Evolutionary conservation across 2,329 filamentous ascomycete genomes (phyloP).

Genomic region (Pseudogymnoascus sp.): DNA sequence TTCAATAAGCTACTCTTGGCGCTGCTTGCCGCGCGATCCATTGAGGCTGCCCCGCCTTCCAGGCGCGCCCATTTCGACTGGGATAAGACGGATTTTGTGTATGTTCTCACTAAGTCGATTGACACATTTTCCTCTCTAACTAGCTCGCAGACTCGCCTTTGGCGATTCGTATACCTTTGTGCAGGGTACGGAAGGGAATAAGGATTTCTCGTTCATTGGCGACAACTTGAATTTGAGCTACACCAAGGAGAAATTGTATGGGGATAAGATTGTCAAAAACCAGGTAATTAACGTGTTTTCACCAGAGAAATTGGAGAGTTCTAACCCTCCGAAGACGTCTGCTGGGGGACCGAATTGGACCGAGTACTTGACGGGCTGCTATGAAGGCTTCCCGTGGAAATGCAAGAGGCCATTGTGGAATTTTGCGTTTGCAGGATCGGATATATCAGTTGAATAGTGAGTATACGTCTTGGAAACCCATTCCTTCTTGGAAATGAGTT

Average conservation of each 20-base stretch:
- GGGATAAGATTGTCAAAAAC: constrained; percentile 45
- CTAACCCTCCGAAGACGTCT: constrained; percentile 36
- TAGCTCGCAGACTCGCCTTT: constrained; percentile 35
- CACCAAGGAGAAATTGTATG: constrained; percentile 36
- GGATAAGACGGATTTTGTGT: constrained; percentile 16
- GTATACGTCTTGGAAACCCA: constrained; percentile 5
- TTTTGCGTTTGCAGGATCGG: constrained; percentile 48
- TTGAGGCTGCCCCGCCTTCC: not conserved
- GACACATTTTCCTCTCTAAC: not conserved
- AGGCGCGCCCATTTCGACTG: constrained; percentile 13
- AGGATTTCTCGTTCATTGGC: constrained; percentile 49
- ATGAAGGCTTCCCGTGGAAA: constrained; percentile 36
- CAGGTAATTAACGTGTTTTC: constrained; percentile 22
- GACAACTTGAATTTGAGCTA: constrained; percentile 42
- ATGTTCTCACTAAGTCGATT: not conserved
- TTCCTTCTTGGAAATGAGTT: not conserved
- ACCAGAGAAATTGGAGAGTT: not conserved
- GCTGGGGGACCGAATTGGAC: constrained; percentile 50
- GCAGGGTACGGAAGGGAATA: constrained; percentile 43
- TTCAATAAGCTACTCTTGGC: not conserved
- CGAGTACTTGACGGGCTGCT: constrained; percentile 45
- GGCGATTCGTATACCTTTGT: constrained; percentile 47
- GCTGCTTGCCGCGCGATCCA: not conserved
- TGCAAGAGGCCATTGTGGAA: constrained; percentile 47
- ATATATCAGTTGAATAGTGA: constrained; percentile 38